phyloP scores from a whole-genome alignment of 2,329 filamentous ascomycete genomes.

The Albophoma yamanashiensis region DNA sequence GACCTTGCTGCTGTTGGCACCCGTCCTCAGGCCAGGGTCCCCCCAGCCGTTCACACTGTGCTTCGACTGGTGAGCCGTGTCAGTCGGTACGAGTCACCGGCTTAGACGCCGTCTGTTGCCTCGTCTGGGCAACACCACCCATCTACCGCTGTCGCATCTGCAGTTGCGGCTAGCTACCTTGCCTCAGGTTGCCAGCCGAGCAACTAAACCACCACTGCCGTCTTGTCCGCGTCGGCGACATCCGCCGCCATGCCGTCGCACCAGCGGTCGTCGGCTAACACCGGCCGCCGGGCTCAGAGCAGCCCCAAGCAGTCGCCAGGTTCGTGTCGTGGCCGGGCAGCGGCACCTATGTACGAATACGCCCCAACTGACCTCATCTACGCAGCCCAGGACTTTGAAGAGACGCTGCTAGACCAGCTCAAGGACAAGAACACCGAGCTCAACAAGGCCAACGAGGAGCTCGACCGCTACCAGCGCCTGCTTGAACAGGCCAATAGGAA shows the following conservation, averaged over 20 bases:
- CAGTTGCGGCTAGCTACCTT: neutral
- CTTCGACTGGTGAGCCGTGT: neutral
- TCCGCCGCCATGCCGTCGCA: constrained; percentile 5
- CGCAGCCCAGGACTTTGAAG: constrained; percentile 4
- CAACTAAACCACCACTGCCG: neutral
- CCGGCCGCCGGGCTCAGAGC: constrained; percentile 5
- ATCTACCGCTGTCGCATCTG: too few species aligned
- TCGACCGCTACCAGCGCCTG: constrained; percentile 13
- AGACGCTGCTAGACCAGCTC: constrained; percentile 9
- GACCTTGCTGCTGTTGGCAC: neutral
- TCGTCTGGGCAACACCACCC: neutral
- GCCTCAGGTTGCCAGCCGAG: neutral
- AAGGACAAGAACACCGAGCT: constrained; percentile 12
- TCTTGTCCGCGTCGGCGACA: too few species aligned
- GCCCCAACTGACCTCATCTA: constrained; percentile 1
- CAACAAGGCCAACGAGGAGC: constrained; percentile 11
- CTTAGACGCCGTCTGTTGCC: neutral
- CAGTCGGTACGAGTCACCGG: neutral
- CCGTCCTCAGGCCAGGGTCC: neutral
- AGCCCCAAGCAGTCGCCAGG: neutral
- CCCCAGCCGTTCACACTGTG: neutral
- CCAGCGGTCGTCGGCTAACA: constrained; percentile 8
- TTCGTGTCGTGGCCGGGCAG: constrained; percentile 1
- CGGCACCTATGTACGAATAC: neutral
- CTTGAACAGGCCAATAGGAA: constrained; percentile 18